phyloP scores from a whole-genome alignment of 2,329 filamentous ascomycete genomes.

The Pochonia chlamydosporia region DNA sequence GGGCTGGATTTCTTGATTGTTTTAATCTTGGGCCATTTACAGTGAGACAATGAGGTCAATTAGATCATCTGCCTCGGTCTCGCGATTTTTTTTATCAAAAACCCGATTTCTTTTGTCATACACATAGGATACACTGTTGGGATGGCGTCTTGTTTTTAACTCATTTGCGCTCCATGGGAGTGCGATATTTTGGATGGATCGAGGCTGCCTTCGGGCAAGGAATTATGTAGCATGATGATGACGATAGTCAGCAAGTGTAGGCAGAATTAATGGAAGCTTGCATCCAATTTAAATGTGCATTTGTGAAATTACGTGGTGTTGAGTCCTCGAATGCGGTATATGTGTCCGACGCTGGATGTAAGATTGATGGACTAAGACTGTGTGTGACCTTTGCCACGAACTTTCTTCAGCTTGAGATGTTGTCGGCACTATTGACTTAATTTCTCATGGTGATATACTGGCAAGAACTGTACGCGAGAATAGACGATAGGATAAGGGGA shows the following conservation, averaged over 20 bases:
- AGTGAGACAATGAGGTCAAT: neutral
- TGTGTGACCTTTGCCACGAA: too few species aligned
- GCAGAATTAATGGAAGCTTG: neutral
- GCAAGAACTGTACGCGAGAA: too few species aligned
- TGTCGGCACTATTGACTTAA: too few species aligned
- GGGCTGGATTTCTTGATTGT: neutral
- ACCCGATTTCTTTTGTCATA: neutral
- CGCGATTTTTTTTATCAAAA: neutral
- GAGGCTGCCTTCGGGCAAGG: neutral
- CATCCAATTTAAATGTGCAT: neutral
- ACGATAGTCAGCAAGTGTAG: neutral
- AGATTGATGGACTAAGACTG: too few species aligned
- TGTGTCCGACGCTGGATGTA: too few species aligned
- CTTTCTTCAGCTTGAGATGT: too few species aligned
- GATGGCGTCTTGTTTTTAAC: neutral
- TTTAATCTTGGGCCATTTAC: neutral
- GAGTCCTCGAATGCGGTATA: too few species aligned
- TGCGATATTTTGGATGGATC: neutral
- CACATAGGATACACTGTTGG: slow-evolving; percentile 1
- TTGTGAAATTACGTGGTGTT: too few species aligned
- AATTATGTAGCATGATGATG: neutral
- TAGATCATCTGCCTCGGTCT: neutral
- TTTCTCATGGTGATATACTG: too few species aligned
- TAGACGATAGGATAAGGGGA: too few species aligned
- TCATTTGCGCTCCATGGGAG: neutral